Percentiles rank a stretch among this genome's conserved stretches.
Evolutionary conservation across 208 protist species (phyloP).

Genomic region (Crithidia brevicula): DNA sequence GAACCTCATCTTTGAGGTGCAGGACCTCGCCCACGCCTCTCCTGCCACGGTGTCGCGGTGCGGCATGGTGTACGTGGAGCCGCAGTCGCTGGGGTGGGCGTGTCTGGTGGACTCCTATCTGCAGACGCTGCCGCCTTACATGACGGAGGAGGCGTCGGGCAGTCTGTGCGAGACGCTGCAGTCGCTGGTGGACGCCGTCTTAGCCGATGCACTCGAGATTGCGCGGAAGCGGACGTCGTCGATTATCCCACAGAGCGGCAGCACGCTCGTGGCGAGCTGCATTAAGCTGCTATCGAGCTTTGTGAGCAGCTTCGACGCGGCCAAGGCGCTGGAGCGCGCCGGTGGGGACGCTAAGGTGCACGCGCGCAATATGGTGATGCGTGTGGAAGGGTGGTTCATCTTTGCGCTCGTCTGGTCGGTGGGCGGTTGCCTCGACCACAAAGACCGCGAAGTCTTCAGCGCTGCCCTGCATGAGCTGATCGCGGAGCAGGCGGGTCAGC

Average conservation of each 20-base stretch:
- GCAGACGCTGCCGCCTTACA: conserved; percentile 65
- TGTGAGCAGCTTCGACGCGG: conserved; percentile 47
- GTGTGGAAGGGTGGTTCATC: conserved; percentile 92
- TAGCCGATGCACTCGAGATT: conserved; percentile 83
- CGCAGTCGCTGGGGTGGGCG: conserved; percentile 93
- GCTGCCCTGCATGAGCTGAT: conserved; percentile 72
- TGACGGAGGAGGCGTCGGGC: conserved; percentile 42
- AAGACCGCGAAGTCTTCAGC: conserved; percentile 85
- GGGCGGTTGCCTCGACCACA: conserved; percentile 88
- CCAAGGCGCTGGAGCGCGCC: conserved; percentile 17
- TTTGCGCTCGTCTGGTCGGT: conserved; percentile 94
- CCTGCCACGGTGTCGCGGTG: conserved; percentile 98
- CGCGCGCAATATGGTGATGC: conserved; percentile 65
- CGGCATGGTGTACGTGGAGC: conserved; percentile 98
- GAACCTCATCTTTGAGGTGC: conserved; percentile 98
- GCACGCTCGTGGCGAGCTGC: conserved; percentile 79
- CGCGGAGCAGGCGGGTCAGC: conserved; percentile 16
- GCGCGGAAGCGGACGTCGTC: conserved; percentile 77
- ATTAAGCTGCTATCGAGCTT: conserved; percentile 85
- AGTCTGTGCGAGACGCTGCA: conserved; percentile 40
- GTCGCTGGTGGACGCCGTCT: conserved; percentile 69
- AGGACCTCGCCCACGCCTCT: conserved; percentile 96
- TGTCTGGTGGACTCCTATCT: conserved; percentile 91
- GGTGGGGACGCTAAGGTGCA: conserved; percentile 41
- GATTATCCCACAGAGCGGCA: conserved; percentile 78